Conservation (phyloP, 2,329 filamentous ascomycete species). For the Paecilomyces variotii region DNA sequence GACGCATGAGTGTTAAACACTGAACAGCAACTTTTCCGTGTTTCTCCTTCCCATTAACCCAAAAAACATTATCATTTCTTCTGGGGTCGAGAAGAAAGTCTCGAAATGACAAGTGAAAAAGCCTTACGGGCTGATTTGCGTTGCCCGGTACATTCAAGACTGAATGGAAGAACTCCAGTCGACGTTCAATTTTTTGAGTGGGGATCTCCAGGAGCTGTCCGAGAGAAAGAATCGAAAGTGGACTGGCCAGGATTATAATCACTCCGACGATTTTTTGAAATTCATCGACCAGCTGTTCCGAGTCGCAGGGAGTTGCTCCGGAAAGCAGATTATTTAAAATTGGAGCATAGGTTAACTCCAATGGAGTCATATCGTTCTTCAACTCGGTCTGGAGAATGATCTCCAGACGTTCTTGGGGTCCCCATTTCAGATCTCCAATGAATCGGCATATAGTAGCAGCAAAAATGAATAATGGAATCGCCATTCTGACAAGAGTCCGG, state of each 20-base stretch:
- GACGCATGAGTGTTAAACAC: background rate
- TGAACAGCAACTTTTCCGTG: background rate
- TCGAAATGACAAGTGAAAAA: background rate
- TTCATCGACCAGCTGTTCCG: background rate
- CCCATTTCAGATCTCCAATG: conserved; percentile 5
- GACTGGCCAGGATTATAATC: background rate
- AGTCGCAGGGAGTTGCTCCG: background rate
- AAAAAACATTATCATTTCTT: background rate
- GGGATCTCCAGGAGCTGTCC: background rate
- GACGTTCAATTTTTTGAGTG: background rate
- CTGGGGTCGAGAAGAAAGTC: background rate
- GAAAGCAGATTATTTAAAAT: background rate
- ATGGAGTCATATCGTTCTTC: background rate
- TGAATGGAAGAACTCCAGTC: background rate
- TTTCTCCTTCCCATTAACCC: background rate
- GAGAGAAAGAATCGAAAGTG: background rate
- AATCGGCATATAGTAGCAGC: conserved; percentile 11
- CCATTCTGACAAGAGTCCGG: conserved; percentile 14
- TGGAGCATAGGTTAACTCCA: background rate
- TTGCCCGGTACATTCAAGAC: background rate
- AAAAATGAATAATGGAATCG: conserved; percentile 15
- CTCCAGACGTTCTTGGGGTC: background rate
- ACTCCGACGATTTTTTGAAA: background rate
- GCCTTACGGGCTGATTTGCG: background rate
- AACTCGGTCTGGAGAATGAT: background rate